Percentiles rank a stretch among this genome's conserved stretches.
Conservation (phyloP, 2,329 filamentous ascomycete genomes). For the Incumbomyces delicatus region DNA sequence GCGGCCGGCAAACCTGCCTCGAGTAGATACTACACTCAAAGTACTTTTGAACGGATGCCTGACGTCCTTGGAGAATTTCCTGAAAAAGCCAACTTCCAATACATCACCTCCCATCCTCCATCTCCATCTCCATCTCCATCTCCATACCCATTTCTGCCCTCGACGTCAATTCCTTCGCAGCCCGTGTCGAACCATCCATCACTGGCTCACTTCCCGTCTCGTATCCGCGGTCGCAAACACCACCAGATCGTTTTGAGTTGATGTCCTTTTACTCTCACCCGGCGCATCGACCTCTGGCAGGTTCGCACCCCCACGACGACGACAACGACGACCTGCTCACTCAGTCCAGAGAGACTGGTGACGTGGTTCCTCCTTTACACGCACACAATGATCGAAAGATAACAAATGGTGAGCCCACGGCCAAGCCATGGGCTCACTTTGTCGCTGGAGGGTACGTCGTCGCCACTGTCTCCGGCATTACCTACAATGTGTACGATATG, state of each 20-base stretch:
- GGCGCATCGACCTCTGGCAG: constrained; percentile 16
- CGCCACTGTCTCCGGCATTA: constrained; percentile 6
- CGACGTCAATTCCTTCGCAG: too few relatives aligned
- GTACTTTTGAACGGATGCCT: background rate
- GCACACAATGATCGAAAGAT: constrained; percentile 16
- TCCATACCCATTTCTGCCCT: too few relatives aligned
- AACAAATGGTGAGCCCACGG: constrained; percentile 31
- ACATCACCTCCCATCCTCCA: background rate
- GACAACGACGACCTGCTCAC: constrained; percentile 14
- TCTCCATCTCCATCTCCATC: background rate
- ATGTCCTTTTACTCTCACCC: constrained; percentile 18
- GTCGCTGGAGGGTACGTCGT: constrained; percentile 71
- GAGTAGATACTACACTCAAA: background rate
- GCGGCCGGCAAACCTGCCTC: constrained; percentile 5
- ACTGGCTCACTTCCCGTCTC: background rate
- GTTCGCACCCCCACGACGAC: constrained; percentile 10
- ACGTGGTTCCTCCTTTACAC: constrained; percentile 24
- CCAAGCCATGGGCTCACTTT: constrained; percentile 83
- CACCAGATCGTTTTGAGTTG: constrained; percentile 8
- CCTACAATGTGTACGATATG: too few relatives aligned
- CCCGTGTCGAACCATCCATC: background rate
- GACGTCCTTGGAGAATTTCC: background rate
- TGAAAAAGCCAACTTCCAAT: background rate
- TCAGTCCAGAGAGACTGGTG: constrained; percentile 30
- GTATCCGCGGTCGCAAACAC: too few relatives aligned